phyloP scores from a whole-genome alignment of 2,329 filamentous ascomycete genomes.

The Pseudogymnoascus sp. region DNA sequence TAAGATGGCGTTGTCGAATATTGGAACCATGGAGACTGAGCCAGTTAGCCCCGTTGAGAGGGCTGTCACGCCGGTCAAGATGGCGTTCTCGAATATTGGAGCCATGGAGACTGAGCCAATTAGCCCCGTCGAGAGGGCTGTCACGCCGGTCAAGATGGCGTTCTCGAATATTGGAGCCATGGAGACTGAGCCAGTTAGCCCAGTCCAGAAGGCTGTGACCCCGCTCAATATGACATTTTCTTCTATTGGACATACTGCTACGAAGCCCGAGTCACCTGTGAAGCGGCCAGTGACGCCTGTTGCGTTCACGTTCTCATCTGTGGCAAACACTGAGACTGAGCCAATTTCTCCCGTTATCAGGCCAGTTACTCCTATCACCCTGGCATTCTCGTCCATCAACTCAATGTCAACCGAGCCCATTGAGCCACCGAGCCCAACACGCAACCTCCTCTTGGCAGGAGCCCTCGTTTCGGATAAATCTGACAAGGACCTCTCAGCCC shows the following conservation, averaged over 20 bases:
- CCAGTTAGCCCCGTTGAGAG: constrained; percentile 14
- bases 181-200: constrained; percentile 30
- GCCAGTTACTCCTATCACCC: constrained; percentile 15
- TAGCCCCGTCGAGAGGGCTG: constrained; percentile 21
- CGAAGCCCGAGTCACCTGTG: constrained; percentile 24
- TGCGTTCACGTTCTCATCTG: constrained; percentile 30
- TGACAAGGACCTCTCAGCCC: constrained; percentile 26
- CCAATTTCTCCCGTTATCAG: constrained; percentile 31
- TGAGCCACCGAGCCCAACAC: constrained; percentile 25
- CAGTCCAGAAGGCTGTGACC: constrained; percentile 10
- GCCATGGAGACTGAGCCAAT: constrained; percentile 36
- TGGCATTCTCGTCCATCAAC: constrained; percentile 25
- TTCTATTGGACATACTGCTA: constrained; percentile 22
- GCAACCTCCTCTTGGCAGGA: not conserved
- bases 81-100: constrained; percentile 30
- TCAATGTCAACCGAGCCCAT: constrained; percentile 25
- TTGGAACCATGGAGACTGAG: constrained; percentile 36
- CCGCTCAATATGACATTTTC: constrained; percentile 26
- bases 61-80: constrained; percentile 12
- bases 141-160: constrained; percentile 14
- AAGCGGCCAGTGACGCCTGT: constrained; percentile 12
- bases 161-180: constrained; percentile 35
- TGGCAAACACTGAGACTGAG: constrained; percentile 35
- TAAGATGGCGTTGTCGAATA: constrained; percentile 32
- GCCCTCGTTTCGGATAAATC: constrained; percentile 41